phyloP scores from a whole-genome alignment of 768 basidiomycete genomes.

The Mycena crocata region DNA sequence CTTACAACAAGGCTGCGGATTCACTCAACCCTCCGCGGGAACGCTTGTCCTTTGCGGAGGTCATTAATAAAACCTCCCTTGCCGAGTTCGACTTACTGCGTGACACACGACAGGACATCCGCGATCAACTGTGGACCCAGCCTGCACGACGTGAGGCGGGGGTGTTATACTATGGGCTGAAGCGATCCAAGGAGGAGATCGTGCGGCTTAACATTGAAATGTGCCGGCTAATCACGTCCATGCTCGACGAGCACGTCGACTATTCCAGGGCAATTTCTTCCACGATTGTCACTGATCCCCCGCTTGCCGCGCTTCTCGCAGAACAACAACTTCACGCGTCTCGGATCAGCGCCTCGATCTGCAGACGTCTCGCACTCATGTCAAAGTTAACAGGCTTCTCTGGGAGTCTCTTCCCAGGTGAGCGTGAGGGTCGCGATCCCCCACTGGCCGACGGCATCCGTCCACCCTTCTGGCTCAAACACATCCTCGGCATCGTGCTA shows the following conservation, averaged over 20 bases:
- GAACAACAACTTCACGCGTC: background rate
- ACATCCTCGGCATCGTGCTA: background rate
- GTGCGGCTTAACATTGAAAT: background rate
- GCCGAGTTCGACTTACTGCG: background rate
- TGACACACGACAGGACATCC: background rate
- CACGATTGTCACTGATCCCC: background rate
- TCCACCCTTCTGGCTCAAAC: background rate
- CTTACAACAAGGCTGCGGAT: background rate
- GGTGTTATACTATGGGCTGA: constrained; percentile 1
- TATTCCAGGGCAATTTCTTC: background rate
- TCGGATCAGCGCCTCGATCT: background rate
- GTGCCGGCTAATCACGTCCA: background rate
- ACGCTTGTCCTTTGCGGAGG: background rate
- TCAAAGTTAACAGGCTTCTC: background rate
- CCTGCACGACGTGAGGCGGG: background rate
- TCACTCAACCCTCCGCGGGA: background rate
- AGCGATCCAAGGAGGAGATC: background rate
- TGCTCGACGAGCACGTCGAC: background rate
- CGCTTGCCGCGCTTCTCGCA: background rate
- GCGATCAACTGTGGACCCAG: background rate
- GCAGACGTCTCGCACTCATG: background rate
- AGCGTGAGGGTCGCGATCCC: background rate
- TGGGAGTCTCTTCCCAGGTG: background rate
- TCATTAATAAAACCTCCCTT: background rate
- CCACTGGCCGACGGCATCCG: background rate